Base-by-base conservation (phyloP, 1,284 basidiomycete genomes). In the Irpex sp. region DNA sequence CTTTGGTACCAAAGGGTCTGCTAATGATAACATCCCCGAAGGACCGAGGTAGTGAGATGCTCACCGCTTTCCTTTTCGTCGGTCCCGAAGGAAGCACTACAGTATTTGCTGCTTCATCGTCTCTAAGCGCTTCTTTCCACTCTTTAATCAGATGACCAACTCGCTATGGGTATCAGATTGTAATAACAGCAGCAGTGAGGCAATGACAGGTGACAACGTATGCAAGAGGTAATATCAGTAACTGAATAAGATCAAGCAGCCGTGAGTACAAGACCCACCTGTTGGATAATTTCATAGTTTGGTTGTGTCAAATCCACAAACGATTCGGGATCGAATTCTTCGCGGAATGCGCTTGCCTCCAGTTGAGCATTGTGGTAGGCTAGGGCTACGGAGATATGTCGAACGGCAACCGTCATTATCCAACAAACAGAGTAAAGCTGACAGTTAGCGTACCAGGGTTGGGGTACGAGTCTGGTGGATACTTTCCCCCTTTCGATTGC, bases 281-380 rank as follows among this genome's bases (percentile, higher is more conserved):
- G 89, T 70, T 93, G 90, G 66, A 97, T 94, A 69, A 84, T 83
- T 51, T 86, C 85, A 58, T 88, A 81, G 68, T 92, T 90, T 1
- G 96, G 95, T 63, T 85, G 72, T 0, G 95, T 94, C 65, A 88
- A 77, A 74, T 98, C 95, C 67, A 88, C 85, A 66, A 94, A 91
- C 3, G 81, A 75, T 59, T 87, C 85, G 1, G 85, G 80, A 70
- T 95, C 89, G 68, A 86, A 94, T 67, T 94, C 86, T 72, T 96
- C 93, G 59, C 92, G 89, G 75, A 98, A 97, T 0, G 96, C 96
- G 59, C 87, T 89, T 13, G 95, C 94, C 78, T 97, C 90, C 3
- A 98, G 83, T 71, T 95, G 93, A 7, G 87, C 89, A 73, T 97
- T 95, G 73, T 97, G 94, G 69, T 88, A 93, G 8, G 89, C 89